Evolutionary conservation across 2,329 filamentous ascomycete genomes (phyloP), one percentile per base, ranked within the genome.

Genomic region (Raffaelea arxii): DNA sequence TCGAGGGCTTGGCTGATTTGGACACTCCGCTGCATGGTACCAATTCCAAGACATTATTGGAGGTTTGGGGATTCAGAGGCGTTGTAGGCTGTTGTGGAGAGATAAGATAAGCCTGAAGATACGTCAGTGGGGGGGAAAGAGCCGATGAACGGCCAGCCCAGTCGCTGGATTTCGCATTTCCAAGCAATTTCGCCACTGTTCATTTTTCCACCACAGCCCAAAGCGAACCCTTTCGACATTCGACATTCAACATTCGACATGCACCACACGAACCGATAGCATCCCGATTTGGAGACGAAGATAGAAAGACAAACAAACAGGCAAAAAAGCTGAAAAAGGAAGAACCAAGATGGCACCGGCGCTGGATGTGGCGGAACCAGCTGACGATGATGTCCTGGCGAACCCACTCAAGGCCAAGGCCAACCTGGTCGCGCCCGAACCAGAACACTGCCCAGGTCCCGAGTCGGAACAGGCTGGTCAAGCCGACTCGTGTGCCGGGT

Each of bases 391-490:
- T 49, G 83, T 89, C 52, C 70, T 94, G 55, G 71, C 80, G 55
- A 83, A 86, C 59, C 84, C 86, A 7, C 71, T 90, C 47, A 89
- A 89, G 64, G 72, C 78, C 46, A 82, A 86, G 44, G 89, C 91
- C 1, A 76, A 87, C 53, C 84, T 98, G 46, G 86, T 97, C 53
- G 92, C 92, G 19, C 91, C 92, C 36, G 90, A 97, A 62, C 91
- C 91, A 69, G 89, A 97, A 66, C 90, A 97, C 71, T 98, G 92
- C 60, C 91, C 91, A 3, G 92, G 92, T 1, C 92, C 87, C 4
- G 86, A 91, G 60, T 88, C 84, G 14, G 73, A 87, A 54, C 68
- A 77, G 54, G 81, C 81, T 16, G 81, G 81, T 51, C 73, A 72
- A 49, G 78, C 78, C 44, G 90, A 95, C 65, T 89, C 88, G 38